Evolutionary conservation across 1,284 basidiomycete genomes (phyloP), one percentile per base, ranked within the genome.

Genomic region (Grifola frondosa): DNA sequence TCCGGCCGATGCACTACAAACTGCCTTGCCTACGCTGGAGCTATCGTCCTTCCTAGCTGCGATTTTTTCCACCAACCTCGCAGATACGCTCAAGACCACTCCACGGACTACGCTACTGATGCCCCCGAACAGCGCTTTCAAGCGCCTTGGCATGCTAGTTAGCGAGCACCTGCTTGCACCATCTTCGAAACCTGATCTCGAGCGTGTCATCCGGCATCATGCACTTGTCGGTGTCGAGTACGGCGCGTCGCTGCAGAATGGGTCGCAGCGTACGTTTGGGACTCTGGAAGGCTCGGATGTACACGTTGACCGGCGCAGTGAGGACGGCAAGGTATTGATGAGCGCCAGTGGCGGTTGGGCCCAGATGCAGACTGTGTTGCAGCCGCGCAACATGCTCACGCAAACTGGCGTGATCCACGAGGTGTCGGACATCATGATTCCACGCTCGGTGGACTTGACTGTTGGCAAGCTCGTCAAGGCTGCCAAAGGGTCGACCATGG

Each of bases 341-440:
- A 76, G 71, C 30, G 71, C 82, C 1, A 88, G 86, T 56, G 88
- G 86, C 29, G 89, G 88, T 11, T 88, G 87, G 87, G 64, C 76
- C 20, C 80, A 78, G 37, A 80, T 89, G 74, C 77, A 70, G 54
- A 72, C 81, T 7, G 66, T 73, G 43, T 58, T 88, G 28, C 66
- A 70, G 49, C 70, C 77, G 15, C 68, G 63, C 46, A 81, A 98
- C 61, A 70, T 82, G 26, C 77, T 92, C 40, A 96, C 95, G 0
- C 74, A 82, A 50, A 97, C 95, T 2, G 96, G 97, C 11, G 91
- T 90, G 16, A 78, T 98, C 34, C 96, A 99, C 63, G 85, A 92
- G 56, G 72, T 98, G 42, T 82, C 85, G 11, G 91, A 96, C 62
- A 80, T 99, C 25, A 75, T 95, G 54, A 78, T 98, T 33, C 97